phyloP scores from a whole-genome alignment of 495 filamentous ascomycete genomes.

The Talaromyces borbonicus region DNA sequence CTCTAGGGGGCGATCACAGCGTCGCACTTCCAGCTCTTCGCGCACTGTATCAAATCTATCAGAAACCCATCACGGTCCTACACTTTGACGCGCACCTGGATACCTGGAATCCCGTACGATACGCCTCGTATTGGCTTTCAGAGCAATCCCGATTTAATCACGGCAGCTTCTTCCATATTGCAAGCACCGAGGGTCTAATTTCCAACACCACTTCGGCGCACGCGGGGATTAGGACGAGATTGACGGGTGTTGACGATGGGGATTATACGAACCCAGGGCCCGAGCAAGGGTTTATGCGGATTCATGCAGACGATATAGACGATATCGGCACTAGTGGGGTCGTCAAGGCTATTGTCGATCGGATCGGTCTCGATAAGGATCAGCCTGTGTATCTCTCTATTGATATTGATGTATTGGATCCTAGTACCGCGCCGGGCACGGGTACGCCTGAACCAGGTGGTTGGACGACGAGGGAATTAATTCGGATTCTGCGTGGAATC shows the following conservation, averaged over 20 bases:
- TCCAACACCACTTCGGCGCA: constrained; percentile 60
- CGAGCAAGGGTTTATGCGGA: constrained; percentile 56
- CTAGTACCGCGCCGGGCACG: constrained; percentile 59
- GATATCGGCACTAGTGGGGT: constrained; percentile 50
- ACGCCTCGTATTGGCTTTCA: constrained; percentile 61
- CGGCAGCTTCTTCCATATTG: constrained; percentile 79
- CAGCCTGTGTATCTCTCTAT: constrained; percentile 63
- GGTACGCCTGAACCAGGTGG: constrained; percentile 67
- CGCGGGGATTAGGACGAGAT: constrained; percentile 63
- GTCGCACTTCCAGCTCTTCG: constrained; percentile 68
- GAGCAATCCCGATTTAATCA: constrained; percentile 70
- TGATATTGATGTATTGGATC: constrained; percentile 70
- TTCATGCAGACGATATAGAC: constrained; percentile 62
- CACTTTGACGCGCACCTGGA: constrained; percentile 81
- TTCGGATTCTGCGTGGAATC: constrained; percentile 57
- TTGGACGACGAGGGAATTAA: constrained; percentile 65
- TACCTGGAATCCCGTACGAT: constrained; percentile 75
- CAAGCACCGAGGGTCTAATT: constrained; percentile 63
- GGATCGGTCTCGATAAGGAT: constrained; percentile 52
- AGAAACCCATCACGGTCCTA: constrained; percentile 61
- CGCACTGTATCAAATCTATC: constrained; percentile 59
- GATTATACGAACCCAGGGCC: constrained; percentile 49
- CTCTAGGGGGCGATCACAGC: constrained; percentile 74
- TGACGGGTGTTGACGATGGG: constrained; percentile 54
- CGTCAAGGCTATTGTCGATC: constrained; percentile 45